Evolutionary conservation across 2,329 filamentous ascomycete species (phyloP).

Genomic region (Emergomyces orientalis): DNA sequence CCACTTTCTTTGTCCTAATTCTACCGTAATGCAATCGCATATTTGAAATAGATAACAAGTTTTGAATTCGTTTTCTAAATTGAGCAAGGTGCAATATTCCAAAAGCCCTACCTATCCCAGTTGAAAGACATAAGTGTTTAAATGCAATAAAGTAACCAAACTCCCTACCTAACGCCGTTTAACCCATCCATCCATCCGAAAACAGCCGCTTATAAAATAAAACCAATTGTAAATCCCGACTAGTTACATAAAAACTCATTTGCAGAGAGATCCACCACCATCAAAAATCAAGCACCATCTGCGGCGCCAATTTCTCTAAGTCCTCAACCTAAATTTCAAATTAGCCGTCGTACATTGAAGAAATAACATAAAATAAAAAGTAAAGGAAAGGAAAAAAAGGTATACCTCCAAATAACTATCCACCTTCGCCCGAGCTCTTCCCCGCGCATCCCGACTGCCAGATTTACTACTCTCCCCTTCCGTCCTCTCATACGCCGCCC

Average conservation of each 20-base stretch:
- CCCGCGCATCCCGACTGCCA: constrained; percentile 24
- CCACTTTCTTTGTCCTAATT: no score
- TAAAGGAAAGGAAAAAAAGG: constrained; percentile 12
- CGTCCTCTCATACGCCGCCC: constrained; percentile 61
- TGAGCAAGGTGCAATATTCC: background rate
- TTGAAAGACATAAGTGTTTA: background rate
- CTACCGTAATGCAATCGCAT: no score
- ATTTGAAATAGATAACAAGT: background rate
- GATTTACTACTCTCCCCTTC: constrained; percentile 30
- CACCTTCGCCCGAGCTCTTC: constrained; percentile 20
- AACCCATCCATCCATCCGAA: background rate
- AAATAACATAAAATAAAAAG: background rate
- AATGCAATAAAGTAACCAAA: background rate
- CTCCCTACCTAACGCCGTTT: background rate
- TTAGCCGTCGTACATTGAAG: background rate
- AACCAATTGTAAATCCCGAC: background rate
- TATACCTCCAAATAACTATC: constrained; percentile 65
- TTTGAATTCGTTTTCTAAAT: background rate
- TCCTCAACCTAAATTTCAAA: constrained; percentile 59
- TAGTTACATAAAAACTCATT: background rate
- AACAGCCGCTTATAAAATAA: background rate
- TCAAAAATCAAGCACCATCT: constrained; percentile 76
- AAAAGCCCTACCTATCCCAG: no score
- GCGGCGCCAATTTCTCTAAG: constrained; percentile 76
- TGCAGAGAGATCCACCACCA: background rate